phyloP scores from a whole-genome alignment of 345 rosid genomes.

The Garcia nutans region DNA sequence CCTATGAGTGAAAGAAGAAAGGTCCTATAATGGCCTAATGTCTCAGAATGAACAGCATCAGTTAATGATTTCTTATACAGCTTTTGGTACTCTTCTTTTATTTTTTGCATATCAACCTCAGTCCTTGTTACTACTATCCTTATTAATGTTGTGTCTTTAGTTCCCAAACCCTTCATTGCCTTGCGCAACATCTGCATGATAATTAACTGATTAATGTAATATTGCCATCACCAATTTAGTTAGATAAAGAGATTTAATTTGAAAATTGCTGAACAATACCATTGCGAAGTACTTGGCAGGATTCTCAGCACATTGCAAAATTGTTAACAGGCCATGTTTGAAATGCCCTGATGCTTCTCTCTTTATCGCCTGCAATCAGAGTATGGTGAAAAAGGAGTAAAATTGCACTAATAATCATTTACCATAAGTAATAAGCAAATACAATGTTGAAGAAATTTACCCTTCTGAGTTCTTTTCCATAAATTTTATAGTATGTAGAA shows the following conservation, averaged over 20 bases:
- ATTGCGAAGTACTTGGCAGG: slow-evolving; percentile 53
- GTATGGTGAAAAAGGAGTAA: no score
- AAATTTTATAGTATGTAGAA: slow-evolving; percentile 38
- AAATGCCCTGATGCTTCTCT: slow-evolving; percentile 51
- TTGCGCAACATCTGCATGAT: slow-evolving; percentile 43
- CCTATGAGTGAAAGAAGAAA: slow-evolving; percentile 59
- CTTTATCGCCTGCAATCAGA: slow-evolving; percentile 43
- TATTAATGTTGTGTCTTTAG: slow-evolving; percentile 51
- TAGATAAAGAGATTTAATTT: no score
- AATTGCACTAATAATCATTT: no score
- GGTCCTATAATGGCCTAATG: slow-evolving; percentile 51
- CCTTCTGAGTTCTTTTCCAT: slow-evolving; percentile 43
- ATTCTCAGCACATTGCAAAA: slow-evolving; percentile 54
- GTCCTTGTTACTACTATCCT: slow-evolving; percentile 55
- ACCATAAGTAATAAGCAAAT: neutral
- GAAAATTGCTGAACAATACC: slow-evolving; percentile 25
- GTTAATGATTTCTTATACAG: slow-evolving; percentile 46
- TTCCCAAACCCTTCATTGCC: slow-evolving; percentile 67
- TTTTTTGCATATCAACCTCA: slow-evolving; percentile 55
- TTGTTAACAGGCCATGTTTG: slow-evolving; percentile 47
- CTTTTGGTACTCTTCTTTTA: slow-evolving; percentile 46
- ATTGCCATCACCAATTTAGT: no score
- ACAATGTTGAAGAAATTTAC: slow-evolving; percentile 22
- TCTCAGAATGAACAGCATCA: slow-evolving; percentile 58
- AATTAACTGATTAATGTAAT: no score